phyloP scores from a whole-genome alignment of 352 stramenopile species.

The Phytophthora syringae region DNA sequence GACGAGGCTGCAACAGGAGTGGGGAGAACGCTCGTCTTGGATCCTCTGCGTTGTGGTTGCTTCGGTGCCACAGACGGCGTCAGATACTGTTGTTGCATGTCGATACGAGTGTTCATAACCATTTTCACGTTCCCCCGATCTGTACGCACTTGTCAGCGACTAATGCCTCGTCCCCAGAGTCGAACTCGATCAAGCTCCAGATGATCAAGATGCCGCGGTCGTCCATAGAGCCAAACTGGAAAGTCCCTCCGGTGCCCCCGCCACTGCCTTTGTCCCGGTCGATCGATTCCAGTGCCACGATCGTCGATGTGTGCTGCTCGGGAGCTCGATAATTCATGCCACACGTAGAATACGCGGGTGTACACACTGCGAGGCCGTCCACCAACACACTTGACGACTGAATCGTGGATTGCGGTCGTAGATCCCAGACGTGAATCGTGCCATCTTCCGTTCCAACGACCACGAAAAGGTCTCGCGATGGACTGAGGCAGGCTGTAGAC shows the following conservation, averaged over 20 bases:
- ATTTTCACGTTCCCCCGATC: slow-evolving; percentile 72
- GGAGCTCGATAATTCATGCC: slow-evolving; percentile 48
- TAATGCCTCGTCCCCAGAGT: slow-evolving; percentile 48
- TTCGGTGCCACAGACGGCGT: slow-evolving; percentile 13
- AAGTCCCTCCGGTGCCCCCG: slow-evolving; percentile 33
- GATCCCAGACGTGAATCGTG: slow-evolving; percentile 73
- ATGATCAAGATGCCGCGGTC: slow-evolving; percentile 72
- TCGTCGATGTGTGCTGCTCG: slow-evolving; percentile 51
- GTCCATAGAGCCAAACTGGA: slow-evolving; percentile 79
- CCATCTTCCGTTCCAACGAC: slow-evolving; percentile 66
- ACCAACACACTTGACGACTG: slow-evolving; percentile 21
- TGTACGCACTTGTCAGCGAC: slow-evolving; percentile 65
- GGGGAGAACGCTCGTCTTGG: slow-evolving; percentile 12
- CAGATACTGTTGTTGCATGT: slow-evolving; percentile 62
- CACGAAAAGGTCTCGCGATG: slow-evolving; percentile 60
- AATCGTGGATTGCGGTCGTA: slow-evolving; percentile 40
- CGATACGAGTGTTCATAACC: slow-evolving; percentile 68
- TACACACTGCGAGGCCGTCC: slow-evolving; percentile 39
- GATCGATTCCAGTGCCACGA: slow-evolving; percentile 56
- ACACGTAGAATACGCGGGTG: slow-evolving; percentile 68
- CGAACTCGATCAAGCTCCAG: slow-evolving; percentile 75
- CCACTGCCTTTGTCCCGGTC: slow-evolving; percentile 14
- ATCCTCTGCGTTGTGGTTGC: slow-evolving; percentile 6
- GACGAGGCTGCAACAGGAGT: neutral
- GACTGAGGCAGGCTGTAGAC: slow-evolving; percentile 48